Evolutionary conservation across 495 filamentous ascomycete genomes (phyloP).

Genomic region (Penicillium paxilli): DNA sequence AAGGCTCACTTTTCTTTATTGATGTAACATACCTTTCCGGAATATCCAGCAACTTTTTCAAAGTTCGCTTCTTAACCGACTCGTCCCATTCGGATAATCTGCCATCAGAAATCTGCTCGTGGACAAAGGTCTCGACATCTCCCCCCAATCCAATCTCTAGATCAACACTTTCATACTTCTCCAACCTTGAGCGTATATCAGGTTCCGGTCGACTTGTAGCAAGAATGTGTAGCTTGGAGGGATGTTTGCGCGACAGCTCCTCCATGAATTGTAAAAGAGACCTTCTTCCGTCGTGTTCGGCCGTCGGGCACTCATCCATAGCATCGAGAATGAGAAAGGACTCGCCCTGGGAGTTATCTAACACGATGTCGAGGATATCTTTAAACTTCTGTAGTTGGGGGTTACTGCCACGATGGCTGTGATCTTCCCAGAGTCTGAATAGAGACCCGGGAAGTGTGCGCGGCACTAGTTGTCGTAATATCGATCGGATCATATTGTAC

Average conservation of each 20-base stretch:
- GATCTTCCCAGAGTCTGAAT: constrained; percentile 1
- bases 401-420: not conserved
- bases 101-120: not conserved
- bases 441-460: not conserved
- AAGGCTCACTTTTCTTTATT: not conserved
- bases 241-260: not conserved
- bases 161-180: not conserved
- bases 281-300: not conserved
- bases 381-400: not conserved
- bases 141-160: not conserved
- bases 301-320: constrained; percentile 17
- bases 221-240: constrained; percentile 12
- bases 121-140: constrained; percentile 3
- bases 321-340: constrained; percentile 18
- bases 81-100: not conserved
- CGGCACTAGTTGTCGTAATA: constrained; percentile 12
- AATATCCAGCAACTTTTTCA: not conserved
- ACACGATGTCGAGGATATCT: not conserved
- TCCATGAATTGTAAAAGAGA: constrained; percentile 2
- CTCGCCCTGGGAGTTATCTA: not conserved
- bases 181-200: not conserved
- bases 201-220: constrained; percentile 16
- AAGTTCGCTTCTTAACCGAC: not conserved
- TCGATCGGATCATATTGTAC: constrained; percentile 7
- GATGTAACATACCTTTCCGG: not conserved